Base-by-base conservation (phyloP, 805 yeast species). In the Scheffersomyces coipomensis region DNA sequence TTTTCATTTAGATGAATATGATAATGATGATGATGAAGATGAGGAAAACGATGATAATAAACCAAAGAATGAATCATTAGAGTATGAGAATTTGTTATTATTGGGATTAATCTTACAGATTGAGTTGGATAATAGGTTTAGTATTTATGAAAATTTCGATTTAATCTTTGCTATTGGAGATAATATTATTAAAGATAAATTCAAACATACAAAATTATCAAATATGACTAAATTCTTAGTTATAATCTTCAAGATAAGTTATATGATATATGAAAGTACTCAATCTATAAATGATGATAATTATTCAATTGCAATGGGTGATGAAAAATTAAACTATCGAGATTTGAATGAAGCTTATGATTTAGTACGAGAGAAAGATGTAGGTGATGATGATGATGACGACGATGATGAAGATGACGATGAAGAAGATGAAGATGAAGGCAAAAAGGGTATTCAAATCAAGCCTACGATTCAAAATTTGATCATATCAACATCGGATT, bases 271-370 rank as follows among this genome's bases (percentile, higher is more conserved):
- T 49, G 68, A 60, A 42, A 68, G 79, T 10, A 75, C 82, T 1
- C 75, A 76, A 29, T 62, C 73, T 1, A 70, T 78, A 29, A 78
- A 73, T 48, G 48, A 64, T 11, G 64, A 67, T 43, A 73, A 75
- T 47, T 78, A 76, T 49, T 49, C 64, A 18, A 68, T 77, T 21
- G 50, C 57, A 11, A 64, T 58, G 18, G 49, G 45, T 13, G 71
- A 64, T 26, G 52, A 51, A 23, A 68, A 62, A 9, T 59, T 53
- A 26, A 69, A 71, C n/a, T 75, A 73, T 46, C 68, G 67, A 43
- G 82, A 76, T 48, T 55, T 70, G 37, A 51, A 55, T 15, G 73
- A 66, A 6, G 52, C 52, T 35, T 67, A 66, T 44, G 66, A 68
- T 41, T 52, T 67, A 31, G 55, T 55, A 5, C 43, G 33, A 10